These are phyloP conservation scores for Tuber borchii DNA, from an alignment of 495 filamentous ascomycete species.

Conservation along the genomic window DNA sequence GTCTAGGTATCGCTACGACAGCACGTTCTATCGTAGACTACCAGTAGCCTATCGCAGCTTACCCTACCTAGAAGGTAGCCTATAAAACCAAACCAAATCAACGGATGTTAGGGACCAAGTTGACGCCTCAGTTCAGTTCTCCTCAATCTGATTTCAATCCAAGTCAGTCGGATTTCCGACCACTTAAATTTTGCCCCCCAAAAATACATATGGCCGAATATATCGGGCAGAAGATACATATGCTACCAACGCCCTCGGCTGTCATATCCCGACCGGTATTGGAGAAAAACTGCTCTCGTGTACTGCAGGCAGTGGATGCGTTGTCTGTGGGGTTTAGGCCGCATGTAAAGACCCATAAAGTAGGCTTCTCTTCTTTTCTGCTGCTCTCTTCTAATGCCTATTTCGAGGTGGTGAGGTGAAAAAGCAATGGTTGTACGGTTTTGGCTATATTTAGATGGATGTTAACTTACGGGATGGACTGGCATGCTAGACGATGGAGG, in stretches of 20 bases:
- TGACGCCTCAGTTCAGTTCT: background rate
- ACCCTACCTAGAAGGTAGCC: background rate
- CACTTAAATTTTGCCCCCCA: background rate
- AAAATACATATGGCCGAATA: slow-evolving; percentile 43
- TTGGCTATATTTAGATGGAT: background rate
- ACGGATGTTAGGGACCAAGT: background rate
- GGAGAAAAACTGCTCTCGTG: slow-evolving; percentile 61
- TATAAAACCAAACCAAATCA: background rate
- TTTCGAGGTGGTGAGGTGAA: slow-evolving; percentile 7
- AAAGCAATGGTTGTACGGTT: background rate
- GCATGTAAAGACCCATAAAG: slow-evolving; percentile 87
- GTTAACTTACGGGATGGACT: background rate
- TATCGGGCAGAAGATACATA: slow-evolving; percentile 56
- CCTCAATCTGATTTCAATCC: background rate
- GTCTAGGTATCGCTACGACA: background rate
- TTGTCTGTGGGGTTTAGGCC: slow-evolving; percentile 65
- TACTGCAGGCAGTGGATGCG: slow-evolving; percentile 57
- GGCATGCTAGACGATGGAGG: slow-evolving; percentile 56
- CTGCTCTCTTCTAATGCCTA: background rate
- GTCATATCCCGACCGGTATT: slow-evolving; percentile 65
- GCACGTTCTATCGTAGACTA: background rate
- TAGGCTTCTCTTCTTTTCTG: slow-evolving; percentile 37
- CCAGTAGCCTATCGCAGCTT: background rate
- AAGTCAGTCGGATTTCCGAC: background rate
- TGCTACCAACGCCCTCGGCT: slow-evolving; percentile 60